Evolutionary conservation across 2,329 filamentous ascomycete genomes (phyloP).

Genomic region (Xylaria sp.): DNA sequence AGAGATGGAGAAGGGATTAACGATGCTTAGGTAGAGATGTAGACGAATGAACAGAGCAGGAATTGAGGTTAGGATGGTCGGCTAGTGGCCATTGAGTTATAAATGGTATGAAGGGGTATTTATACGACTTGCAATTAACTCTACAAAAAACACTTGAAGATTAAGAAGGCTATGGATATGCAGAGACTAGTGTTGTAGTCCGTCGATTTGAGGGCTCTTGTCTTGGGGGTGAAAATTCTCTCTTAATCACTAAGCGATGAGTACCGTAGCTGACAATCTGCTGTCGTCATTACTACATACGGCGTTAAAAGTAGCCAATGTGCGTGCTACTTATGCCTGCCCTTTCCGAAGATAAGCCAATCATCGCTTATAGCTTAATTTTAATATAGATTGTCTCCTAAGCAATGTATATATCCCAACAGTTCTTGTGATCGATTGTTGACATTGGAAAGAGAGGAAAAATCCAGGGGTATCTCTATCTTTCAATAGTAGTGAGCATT

Average conservation of each 20-base stretch:
- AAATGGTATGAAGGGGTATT: background rate
- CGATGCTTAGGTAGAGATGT: too few species aligned
- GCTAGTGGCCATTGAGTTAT: background rate
- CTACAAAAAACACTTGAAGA: background rate
- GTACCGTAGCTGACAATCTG: background rate
- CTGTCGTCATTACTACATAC: background rate
- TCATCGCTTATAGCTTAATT: background rate
- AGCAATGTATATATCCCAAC: background rate
- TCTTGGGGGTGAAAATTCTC: background rate
- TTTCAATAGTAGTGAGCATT: background rate
- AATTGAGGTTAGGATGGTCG: background rate
- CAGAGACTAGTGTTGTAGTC: background rate
- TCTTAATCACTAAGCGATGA: too few species aligned
- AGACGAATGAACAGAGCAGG: background rate
- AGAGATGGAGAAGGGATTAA: too few species aligned
- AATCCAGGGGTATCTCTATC: slow-evolving; percentile 1
- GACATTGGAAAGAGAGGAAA: background rate
- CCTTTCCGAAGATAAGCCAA: background rate
- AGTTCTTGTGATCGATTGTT: background rate
- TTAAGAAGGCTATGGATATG: background rate
- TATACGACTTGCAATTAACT: background rate
- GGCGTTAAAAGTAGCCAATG: background rate
- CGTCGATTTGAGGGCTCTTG: background rate
- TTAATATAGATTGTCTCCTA: background rate
- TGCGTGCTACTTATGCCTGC: background rate